Conservation (phyloP, 352 stramenopile species). For the Pythium pyrilobum region DNA sequence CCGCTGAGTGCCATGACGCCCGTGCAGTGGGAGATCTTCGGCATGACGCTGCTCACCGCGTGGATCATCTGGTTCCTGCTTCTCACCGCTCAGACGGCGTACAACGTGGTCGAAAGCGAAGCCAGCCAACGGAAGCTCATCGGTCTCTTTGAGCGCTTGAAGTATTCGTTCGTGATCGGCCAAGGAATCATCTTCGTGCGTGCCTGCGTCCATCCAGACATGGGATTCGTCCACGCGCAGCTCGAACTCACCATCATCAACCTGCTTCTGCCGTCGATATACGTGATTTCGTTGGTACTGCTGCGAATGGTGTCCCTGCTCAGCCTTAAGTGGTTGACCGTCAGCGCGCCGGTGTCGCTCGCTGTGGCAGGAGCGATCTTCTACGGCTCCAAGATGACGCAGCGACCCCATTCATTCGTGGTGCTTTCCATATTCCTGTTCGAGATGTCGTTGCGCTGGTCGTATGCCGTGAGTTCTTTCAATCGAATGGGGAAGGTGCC, state of each 20-base stretch:
- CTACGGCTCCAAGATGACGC: conserved; percentile 65
- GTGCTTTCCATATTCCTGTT: conserved; percentile 78
- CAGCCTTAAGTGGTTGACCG: conserved; percentile 36
- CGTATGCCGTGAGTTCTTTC: conserved; percentile 39
- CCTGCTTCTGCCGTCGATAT: conserved; percentile 78
- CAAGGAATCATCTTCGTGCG: conserved; percentile 77
- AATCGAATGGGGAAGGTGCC: conserved; percentile 39
- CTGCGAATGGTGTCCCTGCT: conserved; percentile 65
- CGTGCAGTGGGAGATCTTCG: conserved; percentile 78
- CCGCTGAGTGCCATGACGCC: conserved; percentile 57
- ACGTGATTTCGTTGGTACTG: conserved; percentile 78
- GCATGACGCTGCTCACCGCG: conserved; percentile 63
- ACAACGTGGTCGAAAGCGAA: conserved; percentile 48
- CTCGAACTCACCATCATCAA: conserved; percentile 89
- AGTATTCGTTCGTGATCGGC: conserved; percentile 76
- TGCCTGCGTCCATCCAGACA: conserved; percentile 70
- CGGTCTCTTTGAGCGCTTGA: conserved; percentile 72
- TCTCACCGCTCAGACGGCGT: conserved; percentile 53
- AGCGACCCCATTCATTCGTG: conserved; percentile 70
- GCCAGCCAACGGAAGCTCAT: conserved; percentile 59
- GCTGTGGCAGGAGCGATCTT: conserved; percentile 44
- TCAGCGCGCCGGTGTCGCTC: conserved; percentile 53
- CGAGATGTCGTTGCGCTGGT: conserved; percentile 53
- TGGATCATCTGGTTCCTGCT: conserved; percentile 84
- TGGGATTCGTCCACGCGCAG: conserved; percentile 85